Percentiles rank a stretch among this genome's conserved stretches.
These are phyloP conservation scores for Colletotrichum shisoi DNA, from an alignment of 2,329 filamentous ascomycete genomes.

Conservation along the genomic window DNA sequence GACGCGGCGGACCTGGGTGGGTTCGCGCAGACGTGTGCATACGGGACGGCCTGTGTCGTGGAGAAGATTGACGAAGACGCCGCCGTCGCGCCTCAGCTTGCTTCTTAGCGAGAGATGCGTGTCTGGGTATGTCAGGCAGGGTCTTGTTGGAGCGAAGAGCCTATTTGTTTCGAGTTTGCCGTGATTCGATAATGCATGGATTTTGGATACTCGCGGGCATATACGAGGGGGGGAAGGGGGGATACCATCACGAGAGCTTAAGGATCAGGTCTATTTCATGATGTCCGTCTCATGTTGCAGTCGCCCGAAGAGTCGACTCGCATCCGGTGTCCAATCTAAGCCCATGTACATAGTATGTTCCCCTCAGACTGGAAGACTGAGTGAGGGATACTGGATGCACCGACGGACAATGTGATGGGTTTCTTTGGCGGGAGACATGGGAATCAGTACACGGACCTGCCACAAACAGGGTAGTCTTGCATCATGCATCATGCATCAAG, in stretches of 20 bases:
- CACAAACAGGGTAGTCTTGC: background rate
- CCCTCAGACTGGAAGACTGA: background rate
- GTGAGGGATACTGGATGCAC: background rate
- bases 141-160: background rate
- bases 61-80: conserved; percentile 59
- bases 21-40: conserved; percentile 67
- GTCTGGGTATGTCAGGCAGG: background rate
- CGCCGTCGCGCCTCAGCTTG: conserved; percentile 37
- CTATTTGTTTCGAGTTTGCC: conserved; percentile 6
- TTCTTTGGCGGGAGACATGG: background rate
- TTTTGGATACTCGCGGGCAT: background rate
- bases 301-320: background rate
- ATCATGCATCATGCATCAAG: conserved; percentile 4
- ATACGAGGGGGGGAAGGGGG: background rate
- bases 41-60: conserved; percentile 66
- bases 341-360: background rate
- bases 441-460: background rate
- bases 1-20: conserved; percentile 63
- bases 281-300: background rate
- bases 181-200: background rate
- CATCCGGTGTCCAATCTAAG: background rate
- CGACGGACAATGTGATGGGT: background rate
- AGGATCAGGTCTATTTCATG: background rate
- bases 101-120: background rate
- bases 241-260: background rate